phyloP scores from a whole-genome alignment of 345 rosid species.

The Salix viminalis region DNA sequence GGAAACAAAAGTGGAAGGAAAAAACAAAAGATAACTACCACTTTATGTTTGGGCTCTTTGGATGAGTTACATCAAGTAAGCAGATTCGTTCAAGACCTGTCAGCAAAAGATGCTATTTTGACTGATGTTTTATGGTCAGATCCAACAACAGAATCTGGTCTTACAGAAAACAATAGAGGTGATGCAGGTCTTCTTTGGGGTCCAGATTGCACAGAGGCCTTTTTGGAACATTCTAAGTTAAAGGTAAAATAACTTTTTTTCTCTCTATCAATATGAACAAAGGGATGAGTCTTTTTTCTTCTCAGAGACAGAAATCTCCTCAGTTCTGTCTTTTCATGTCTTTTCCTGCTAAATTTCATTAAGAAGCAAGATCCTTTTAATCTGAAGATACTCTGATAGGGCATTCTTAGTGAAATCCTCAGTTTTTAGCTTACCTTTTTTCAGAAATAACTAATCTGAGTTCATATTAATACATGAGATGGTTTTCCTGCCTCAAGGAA shows the following conservation, averaged over 20 bases:
- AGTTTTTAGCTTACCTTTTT: too few relatives aligned
- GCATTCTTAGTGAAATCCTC: too few relatives aligned
- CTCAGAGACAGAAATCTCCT: background rate
- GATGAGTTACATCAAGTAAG: constrained; percentile 35
- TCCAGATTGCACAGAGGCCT: constrained; percentile 38
- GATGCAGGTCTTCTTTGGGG: constrained; percentile 41
- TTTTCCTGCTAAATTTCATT: too few relatives aligned
- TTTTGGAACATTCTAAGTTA: constrained; percentile 32
- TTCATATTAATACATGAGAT: too few relatives aligned
- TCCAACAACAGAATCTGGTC: constrained; percentile 38
- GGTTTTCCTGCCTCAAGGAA: too few relatives aligned
- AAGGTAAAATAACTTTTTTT: constrained; percentile 19
- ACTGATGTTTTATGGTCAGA: constrained; percentile 42
- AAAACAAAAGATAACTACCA: background rate
- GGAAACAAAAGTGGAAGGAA: constrained; percentile 14
- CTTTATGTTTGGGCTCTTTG: constrained; percentile 32
- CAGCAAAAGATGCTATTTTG: constrained; percentile 28
- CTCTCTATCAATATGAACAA: background rate
- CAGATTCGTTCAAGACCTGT: constrained; percentile 33
- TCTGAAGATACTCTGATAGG: too few relatives aligned
- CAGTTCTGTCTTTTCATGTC: background rate
- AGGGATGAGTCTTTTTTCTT: background rate
- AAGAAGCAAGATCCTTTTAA: too few relatives aligned
- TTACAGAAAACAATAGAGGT: constrained; percentile 28
- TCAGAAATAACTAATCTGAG: too few relatives aligned